These are phyloP conservation scores for Digitaria exilis DNA, from an alignment of 202 grass and related monocot genomes.

Conservation along the genomic window DNA sequence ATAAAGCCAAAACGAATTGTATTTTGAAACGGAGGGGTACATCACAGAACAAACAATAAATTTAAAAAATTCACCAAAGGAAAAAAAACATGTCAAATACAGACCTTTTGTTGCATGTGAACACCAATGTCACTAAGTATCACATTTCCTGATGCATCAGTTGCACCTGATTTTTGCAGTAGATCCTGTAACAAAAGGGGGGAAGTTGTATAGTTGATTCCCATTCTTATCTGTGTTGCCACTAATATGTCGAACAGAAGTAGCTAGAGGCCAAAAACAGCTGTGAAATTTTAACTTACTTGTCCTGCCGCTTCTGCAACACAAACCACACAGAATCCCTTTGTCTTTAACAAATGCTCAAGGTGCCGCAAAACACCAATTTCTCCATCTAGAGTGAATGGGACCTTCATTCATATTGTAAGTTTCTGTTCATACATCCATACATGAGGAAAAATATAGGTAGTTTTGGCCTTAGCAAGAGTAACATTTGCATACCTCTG, in stretches of 20 bases:
- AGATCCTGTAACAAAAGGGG: constrained; percentile 58
- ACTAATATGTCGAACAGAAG: constrained; percentile 14
- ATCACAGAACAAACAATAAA: not conserved
- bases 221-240: not conserved
- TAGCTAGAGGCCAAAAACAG: constrained; percentile 16
- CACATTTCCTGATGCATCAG: constrained; percentile 89
- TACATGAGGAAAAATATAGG: constrained; percentile 1
- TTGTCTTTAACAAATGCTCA: constrained; percentile 69
- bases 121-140: constrained; percentile 92
- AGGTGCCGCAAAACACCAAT: constrained; percentile 76
- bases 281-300: constrained; percentile 50
- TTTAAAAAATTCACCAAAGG: not conserved
- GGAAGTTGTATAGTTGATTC: not conserved
- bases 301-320: constrained; percentile 93
- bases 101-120: constrained; percentile 83
- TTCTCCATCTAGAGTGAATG: constrained; percentile 81
- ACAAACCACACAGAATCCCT: constrained; percentile 91
- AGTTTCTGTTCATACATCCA: constrained; percentile 26
- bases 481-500: constrained; percentile 63
- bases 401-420: constrained; percentile 58
- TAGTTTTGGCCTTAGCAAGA: constrained; percentile 13
- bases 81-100: not conserved
- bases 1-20: too few relatives aligned
- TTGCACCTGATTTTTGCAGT: constrained; percentile 78
- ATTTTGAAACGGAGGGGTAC: too few relatives aligned